phyloP scores from a whole-genome alignment of 257 asterid species.

The Solanum sitiens region DNA sequence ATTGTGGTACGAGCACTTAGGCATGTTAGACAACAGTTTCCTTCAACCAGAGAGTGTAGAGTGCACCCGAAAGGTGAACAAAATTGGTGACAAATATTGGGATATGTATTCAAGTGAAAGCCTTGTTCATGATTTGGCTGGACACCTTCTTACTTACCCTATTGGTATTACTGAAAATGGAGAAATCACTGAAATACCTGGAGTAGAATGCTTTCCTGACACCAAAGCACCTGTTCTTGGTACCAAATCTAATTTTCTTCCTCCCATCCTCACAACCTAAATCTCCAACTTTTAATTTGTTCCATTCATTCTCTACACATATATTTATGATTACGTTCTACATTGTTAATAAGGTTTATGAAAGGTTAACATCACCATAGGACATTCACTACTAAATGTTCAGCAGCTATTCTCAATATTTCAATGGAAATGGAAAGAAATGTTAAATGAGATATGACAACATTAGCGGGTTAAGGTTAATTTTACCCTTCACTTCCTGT shows the following conservation, averaged over 20 bases:
- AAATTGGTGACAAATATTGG: slow-evolving; percentile 1
- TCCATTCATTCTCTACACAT: neutral
- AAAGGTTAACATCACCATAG: neutral
- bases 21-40: neutral
- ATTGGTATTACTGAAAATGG: neutral
- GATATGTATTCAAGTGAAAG: neutral
- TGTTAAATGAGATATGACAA: neutral
- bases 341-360: neutral
- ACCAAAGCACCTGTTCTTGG: slow-evolving; percentile 5
- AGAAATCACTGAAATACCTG: slow-evolving; percentile 4
- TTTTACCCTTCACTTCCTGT: neutral
- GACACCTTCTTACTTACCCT: slow-evolving; percentile 2
- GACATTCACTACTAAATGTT: too few relatives aligned
- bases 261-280: slow-evolving; percentile 5
- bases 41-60: neutral
- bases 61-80: slow-evolving; percentile 1
- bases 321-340: neutral
- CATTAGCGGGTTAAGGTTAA: too few relatives aligned
- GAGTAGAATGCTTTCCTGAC: neutral
- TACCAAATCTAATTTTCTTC: neutral
- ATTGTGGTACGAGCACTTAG: slow-evolving; percentile 6
- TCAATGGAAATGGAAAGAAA: neutral
- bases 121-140: neutral
- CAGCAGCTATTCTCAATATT: too few relatives aligned
- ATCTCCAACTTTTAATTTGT: neutral